Base-by-base conservation (phyloP, 768 basidiomycete species). In the Candolleomyces eurysporus region DNA sequence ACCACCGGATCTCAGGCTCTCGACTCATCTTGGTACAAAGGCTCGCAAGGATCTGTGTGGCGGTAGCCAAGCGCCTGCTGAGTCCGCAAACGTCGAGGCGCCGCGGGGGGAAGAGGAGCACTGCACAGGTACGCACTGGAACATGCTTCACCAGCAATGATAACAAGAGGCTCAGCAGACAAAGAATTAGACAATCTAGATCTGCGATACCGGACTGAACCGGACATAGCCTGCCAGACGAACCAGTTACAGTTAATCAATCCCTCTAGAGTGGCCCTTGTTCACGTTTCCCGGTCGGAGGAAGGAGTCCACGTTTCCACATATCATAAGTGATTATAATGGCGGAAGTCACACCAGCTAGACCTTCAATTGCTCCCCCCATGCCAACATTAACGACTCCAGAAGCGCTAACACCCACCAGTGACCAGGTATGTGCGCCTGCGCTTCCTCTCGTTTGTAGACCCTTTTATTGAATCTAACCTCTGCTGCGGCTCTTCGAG, bases 361-460 rank as follows among this genome's bases (percentile, higher is more conserved):
- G 74, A 62, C 80, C 80, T 17, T 79, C 81, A 56, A 67, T 81
- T 48, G 81, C 82, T 21, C 72, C 80, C 48, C 78, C 82, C 46
- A 71, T 81, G 57, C 68, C 76, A 45, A 71, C 78, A 42, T 62
- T 71, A 39, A 60, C 75, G 10, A 73, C 77, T 40, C 68, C 67
- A 67, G 79, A 75, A 42, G 77, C 86, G 57, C 75, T 89, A 60
- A 72, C 78, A 58, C 90, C 90, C 17, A 84, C 87, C 19, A 85
- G 83, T 68, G 87, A 91, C 76, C 90, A 92, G 81, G 89, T 87
- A 62, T 57, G 83, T 76, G 52, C 62, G 17, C 26, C 30, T 58
- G 62, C 59, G 57, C 64, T 39, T 46, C 58, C 55, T 50, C 61
- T 63, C 61, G n/a, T n/a, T n/a, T n/a, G n/a, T n/a, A n/a, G n/a